Evolutionary conservation across 73 alveolate genomes (phyloP).

Genomic region (Tetrahymena thermophila): DNA sequence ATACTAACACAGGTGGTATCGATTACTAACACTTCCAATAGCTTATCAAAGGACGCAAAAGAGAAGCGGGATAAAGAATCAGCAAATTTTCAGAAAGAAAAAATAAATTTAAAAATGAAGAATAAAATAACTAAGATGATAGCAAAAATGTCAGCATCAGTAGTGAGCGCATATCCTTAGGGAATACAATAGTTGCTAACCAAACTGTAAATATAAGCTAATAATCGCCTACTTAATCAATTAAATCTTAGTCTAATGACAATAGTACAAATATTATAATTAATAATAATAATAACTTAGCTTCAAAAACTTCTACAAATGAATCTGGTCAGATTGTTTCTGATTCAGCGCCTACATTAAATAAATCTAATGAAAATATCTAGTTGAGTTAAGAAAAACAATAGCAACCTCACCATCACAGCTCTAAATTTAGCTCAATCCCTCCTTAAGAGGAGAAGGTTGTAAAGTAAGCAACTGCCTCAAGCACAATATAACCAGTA

Average conservation of each 20-base stretch:
- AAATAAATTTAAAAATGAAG: background rate
- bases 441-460: background rate
- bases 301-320: background rate
- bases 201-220: background rate
- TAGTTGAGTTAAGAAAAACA: background rate
- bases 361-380: background rate
- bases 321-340: background rate
- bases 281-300: background rate
- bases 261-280: background rate
- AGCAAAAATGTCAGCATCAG: background rate
- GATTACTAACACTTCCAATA: background rate
- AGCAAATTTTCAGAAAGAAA: background rate
- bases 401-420: background rate
- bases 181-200: background rate
- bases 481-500: background rate
- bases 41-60: background rate
- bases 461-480: background rate
- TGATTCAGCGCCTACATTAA: background rate
- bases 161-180: background rate
- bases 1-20: background rate
- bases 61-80: background rate
- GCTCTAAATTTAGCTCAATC: background rate
- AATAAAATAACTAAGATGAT: background rate
- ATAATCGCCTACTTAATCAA: background rate
- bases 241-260: background rate